These are phyloP conservation scores for Elymus sibiricus DNA, from an alignment of 176 grass and related monocot genomes.

Conservation along the genomic window DNA sequence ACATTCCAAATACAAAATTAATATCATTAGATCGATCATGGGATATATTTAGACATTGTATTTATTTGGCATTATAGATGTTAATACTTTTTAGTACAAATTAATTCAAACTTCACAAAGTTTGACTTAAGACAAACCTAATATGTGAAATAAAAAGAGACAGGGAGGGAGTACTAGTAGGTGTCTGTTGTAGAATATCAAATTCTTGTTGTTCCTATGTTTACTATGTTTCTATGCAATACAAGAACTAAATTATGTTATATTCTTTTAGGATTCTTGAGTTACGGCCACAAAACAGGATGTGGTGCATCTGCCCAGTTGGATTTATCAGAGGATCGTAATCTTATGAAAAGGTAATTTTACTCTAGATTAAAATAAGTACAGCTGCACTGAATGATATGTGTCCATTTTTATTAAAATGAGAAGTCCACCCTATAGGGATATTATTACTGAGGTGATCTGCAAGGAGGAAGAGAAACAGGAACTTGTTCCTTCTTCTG, in stretches of 20 bases:
- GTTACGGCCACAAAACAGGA: not conserved
- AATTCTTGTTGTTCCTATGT: not conserved
- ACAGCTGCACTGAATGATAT: not conserved
- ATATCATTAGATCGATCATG: not conserved
- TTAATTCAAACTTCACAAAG: not conserved
- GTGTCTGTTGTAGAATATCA: not conserved
- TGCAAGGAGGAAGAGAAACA: not conserved
- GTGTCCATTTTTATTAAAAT: not conserved
- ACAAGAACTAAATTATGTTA: not conserved
- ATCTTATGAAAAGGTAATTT: slow-evolving; percentile 15
- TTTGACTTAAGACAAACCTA: not conserved
- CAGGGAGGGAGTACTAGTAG: no score
- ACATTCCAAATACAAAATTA: not conserved
- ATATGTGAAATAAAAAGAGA: not conserved
- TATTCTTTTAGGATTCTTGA: not conserved
- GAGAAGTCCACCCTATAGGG: not conserved
- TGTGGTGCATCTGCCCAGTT: not conserved
- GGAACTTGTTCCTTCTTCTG: not conserved
- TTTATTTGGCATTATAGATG: not conserved
- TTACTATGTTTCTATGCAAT: not conserved
- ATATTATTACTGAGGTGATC: not conserved
- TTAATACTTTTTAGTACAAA: not conserved
- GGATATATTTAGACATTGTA: not conserved
- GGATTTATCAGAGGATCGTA: not conserved
- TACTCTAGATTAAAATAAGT: not conserved